Conservation (phyloP, 306 rosid genomes). For the Cucurbita moschata region DNA sequence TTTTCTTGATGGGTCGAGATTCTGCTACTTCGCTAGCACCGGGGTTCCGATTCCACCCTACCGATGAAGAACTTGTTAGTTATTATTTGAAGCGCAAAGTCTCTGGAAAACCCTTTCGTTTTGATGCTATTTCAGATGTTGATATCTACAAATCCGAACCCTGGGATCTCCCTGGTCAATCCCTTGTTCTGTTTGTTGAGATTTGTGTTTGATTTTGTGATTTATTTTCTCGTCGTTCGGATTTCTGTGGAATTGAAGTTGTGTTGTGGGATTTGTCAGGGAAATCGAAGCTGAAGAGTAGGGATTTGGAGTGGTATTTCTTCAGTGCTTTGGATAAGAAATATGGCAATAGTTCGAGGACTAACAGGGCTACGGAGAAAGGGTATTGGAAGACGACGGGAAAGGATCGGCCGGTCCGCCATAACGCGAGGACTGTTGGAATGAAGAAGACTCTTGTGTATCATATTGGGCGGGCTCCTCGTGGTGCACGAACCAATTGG, state of each 20-base stretch:
- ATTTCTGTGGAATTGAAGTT: not conserved
- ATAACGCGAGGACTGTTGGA: constrained; percentile 29
- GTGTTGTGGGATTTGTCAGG: constrained; percentile 15
- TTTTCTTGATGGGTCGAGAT: constrained; percentile 21
- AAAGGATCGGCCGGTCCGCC: constrained; percentile 45
- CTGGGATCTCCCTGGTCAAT: constrained; percentile 83
- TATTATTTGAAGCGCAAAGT: constrained; percentile 65
- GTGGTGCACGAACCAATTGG: constrained; percentile 69
- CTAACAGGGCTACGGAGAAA: constrained; percentile 70
- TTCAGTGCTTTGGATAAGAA: constrained; percentile 65
- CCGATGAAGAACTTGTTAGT: constrained; percentile 69
- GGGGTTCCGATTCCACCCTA: constrained; percentile 93
- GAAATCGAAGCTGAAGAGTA: constrained; percentile 51
- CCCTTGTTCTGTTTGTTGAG: not conserved
- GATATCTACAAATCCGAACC: constrained; percentile 80
- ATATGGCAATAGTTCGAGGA: constrained; percentile 68
- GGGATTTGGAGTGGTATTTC: constrained; percentile 92
- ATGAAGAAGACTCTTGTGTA: constrained; percentile 93
- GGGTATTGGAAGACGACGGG: constrained; percentile 99
- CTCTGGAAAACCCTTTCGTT: constrained; percentile 25
- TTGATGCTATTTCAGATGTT: constrained; percentile 47
- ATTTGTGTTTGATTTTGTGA: not conserved
- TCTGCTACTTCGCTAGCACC: constrained; percentile 40
- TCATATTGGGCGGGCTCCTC: constrained; percentile 72
- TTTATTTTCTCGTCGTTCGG: not conserved